Base-by-base conservation (phyloP, 2,329 filamentous ascomycete genomes). In the Metarhizium brunneum region DNA sequence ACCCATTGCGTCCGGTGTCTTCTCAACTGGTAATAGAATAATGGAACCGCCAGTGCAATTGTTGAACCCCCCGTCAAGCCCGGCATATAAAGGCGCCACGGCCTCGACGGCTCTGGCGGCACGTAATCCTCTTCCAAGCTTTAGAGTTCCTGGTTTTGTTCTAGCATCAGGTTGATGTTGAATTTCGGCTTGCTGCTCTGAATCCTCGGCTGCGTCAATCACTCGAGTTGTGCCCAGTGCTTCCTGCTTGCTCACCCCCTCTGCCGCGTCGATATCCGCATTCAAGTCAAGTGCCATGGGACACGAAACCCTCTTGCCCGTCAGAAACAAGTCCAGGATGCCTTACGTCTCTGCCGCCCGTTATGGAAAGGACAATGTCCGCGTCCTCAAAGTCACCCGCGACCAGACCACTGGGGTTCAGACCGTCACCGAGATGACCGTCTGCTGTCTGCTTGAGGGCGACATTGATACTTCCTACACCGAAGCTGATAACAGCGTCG, bases 281-380 rank as follows among this genome's bases (percentile, higher is more conserved):
- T 8, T 35, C 32, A 30, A 45, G 25, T 25, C 25, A 25, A 25
- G 25, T 48, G 52, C 35, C n/a, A 38, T 43, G 47, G 35, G 52
- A 30, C 52, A 25, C 30, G 54, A 52, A 29, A 51, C 30, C 7
- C 49, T 13, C 13, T 14, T 52, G 18, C 32, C 42, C 8, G 36
- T 52, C 18, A 42, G 59, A 55, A 58, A 50, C 54, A 57, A 52
- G 29, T 54, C 55, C 59, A 62, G 47, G 50, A 85, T 85, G 81
- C 73, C 82, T 61, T 69, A 71, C 63, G 72, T 86, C 58, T 76
- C 80, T 58, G 75, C 82, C 65, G 88, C 88, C 65, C 84, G 86
- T 69, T 92, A 92, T 71, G 88, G 88, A 76, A 92, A 99, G 84
- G 94, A 97, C 83, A 97, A 99, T 77, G 87, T 99, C 80, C 92